Evolutionary conservation across 1,139 yeast species (phyloP).

Genomic region (Geotrichum australiense): DNA sequence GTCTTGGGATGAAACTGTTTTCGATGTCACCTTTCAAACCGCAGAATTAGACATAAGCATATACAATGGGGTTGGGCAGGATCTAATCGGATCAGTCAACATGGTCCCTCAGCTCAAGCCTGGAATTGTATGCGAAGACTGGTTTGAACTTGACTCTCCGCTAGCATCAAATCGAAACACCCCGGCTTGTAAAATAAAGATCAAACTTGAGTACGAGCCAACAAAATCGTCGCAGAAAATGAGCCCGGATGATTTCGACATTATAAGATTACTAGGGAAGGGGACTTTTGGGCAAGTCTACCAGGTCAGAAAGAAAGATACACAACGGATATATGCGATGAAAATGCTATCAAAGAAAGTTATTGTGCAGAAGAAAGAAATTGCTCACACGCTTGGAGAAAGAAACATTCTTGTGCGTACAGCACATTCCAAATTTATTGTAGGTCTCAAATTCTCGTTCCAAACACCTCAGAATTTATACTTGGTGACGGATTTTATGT

Average conservation of each 20-base stretch:
- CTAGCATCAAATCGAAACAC: too few species aligned
- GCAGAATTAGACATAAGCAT: constrained; percentile 77
- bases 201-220: constrained; percentile 60
- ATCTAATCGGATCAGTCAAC: constrained; percentile 80
- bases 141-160: too few species aligned
- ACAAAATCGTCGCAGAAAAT: constrained; percentile 59
- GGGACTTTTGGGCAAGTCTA: constrained; percentile 98
- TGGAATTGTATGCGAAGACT: too few species aligned
- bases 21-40: constrained; percentile 75
- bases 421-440: constrained; percentile 82
- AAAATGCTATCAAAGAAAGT: constrained; percentile 89
- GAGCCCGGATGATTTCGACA: constrained; percentile 93
- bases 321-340: constrained; percentile 91
- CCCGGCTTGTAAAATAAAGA: too few species aligned
- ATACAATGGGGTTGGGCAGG: constrained; percentile 77
- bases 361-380: constrained; percentile 92
- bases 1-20: constrained; percentile 84
- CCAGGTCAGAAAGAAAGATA: constrained; percentile 87
- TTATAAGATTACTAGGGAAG: constrained; percentile 80
- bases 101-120: too few species aligned
- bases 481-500: constrained; percentile 93
- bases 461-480: constrained; percentile 91
- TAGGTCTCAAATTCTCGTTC: constrained; percentile 89
- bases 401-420: constrained; percentile 90
- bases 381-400: constrained; percentile 97